Conservation (phyloP, 2,329 filamentous ascomycete genomes). For the Malbranchea cinnamomea region DNA sequence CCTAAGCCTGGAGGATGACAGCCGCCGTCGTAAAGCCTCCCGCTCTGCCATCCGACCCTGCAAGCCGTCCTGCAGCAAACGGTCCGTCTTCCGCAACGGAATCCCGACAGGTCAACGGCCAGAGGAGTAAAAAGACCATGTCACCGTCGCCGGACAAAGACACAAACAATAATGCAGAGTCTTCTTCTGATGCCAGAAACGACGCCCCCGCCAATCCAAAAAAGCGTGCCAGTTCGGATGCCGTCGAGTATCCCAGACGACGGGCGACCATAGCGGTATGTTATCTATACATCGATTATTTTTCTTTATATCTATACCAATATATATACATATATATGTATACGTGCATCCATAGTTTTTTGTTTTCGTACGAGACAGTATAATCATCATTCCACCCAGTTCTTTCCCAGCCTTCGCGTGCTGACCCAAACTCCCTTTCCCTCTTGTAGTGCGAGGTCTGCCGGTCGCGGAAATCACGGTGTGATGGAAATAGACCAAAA, state of each 20-base stretch:
- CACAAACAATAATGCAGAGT: background rate
- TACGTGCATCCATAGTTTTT: too few relatives aligned
- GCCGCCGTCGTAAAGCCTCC: too few relatives aligned
- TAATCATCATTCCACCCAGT: too few relatives aligned
- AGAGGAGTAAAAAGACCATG: conserved; percentile 8
- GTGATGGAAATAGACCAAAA: conserved; percentile 66
- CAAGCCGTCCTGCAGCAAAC: too few relatives aligned
- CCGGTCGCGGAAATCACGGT: conserved; percentile 63
- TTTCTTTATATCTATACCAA: conserved; percentile 2
- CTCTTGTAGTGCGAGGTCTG: conserved; percentile 57
- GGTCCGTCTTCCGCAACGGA: background rate
- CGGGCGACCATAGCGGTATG: conserved; percentile 22
- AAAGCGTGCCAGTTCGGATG: conserved; percentile 18
- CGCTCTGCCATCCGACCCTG: too few relatives aligned
- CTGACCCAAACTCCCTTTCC: background rate
- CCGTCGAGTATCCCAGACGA: conserved; percentile 19
- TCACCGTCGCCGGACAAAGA: conserved; percentile 13
- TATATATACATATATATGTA: too few relatives aligned
- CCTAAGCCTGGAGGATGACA: too few relatives aligned
- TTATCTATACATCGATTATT: conserved; percentile 3
- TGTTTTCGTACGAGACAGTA: too few relatives aligned
- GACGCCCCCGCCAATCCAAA: conserved; percentile 13
- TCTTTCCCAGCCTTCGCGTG: too few relatives aligned
- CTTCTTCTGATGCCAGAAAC: conserved; percentile 4
- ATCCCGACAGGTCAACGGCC: background rate